Base-by-base conservation (phyloP, 345 rosid genomes). In the Raphanus raphanistrum region DNA sequence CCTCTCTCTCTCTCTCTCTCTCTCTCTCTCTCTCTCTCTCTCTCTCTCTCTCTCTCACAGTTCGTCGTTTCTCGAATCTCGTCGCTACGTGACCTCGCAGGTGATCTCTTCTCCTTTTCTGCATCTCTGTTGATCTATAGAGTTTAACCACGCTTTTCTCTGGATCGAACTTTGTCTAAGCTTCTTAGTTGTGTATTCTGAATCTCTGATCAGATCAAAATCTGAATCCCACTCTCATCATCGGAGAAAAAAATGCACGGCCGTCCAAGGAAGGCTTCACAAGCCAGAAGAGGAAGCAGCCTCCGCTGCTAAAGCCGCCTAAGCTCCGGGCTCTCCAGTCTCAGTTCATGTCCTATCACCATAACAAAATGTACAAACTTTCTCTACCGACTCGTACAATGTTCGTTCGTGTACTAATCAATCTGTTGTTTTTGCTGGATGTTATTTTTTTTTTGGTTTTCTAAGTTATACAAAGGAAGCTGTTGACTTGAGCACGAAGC, bases 381-480 rank as follows among this genome's bases (percentile, higher is more conserved):
- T 48, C 80, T 73, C 10, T 52, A 25, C 5, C 73, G n/a, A 17
- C 29, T 12, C 31, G 28, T 13, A 1, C 15, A 28, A 28, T 50
- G 8, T 52, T 63, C 35, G 11, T 52, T 52, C 25, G 7, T 45
- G 9, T 25, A 68, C 17, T 69, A 8, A 45, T 76, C 0, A 3
- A n/a, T 55, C 10, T 63, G 32, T 36, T 76, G 9, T 10, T 41
- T 28, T 21, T 69, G 33, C 13, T 72, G 29, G 12, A 21, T 70
- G 27, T 1, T 21, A 21, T 21, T 21, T 21, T 28, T 28, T 70
- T 59, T 52, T 73, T 55, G 25, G 8, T 12, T 48, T 48, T 54
- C 15, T 86, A 92, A 92, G 98, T 81, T 94, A 90, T 77, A 86
- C 90, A 9, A 75, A 89, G 76, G 97, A 92, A 84, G 98, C 98